These are phyloP conservation scores for Castanopsis chinensis DNA, from an alignment of 306 rosid species.

Conservation along the genomic window DNA sequence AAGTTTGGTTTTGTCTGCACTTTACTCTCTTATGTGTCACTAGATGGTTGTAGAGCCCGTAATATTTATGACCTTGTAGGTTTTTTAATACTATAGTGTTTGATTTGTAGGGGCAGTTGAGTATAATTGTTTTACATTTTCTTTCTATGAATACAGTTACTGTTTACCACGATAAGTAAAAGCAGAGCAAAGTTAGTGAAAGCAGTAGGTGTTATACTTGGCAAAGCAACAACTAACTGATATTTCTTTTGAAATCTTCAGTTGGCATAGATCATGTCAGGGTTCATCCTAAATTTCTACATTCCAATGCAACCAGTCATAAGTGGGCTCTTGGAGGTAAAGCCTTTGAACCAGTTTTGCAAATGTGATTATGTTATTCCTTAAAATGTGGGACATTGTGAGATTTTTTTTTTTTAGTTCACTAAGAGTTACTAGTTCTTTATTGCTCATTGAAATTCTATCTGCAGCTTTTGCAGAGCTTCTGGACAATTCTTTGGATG, in stretches of 20 bases:
- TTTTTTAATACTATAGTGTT: too few relatives aligned
- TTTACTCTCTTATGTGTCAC: too few relatives aligned
- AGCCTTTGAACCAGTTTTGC: constrained; percentile 1
- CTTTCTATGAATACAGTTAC: too few relatives aligned
- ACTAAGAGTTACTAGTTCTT: constrained; percentile 8
- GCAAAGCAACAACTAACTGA: not conserved
- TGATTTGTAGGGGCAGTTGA: too few relatives aligned
- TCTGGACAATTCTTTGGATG: constrained; percentile 89
- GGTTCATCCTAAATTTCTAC: constrained; percentile 98
- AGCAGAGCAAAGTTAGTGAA: not conserved
- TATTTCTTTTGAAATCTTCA: constrained; percentile 43
- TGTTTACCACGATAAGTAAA: not conserved
- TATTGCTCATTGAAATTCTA: constrained; percentile 24
- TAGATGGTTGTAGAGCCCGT: too few relatives aligned
- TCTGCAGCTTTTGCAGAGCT: constrained; percentile 96
- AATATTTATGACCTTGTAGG: too few relatives aligned
- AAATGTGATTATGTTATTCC: constrained; percentile 6
- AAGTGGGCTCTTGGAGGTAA: constrained; percentile 99
- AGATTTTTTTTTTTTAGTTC: not conserved
- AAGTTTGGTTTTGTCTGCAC: too few relatives aligned
- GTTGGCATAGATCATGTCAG: constrained; percentile 96
- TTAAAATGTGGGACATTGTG: constrained; percentile 6
- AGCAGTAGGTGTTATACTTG: not conserved
- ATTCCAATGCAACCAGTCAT: constrained; percentile 97
- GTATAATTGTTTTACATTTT: too few relatives aligned